Base-by-base conservation (phyloP, 495 filamentous ascomycete genomes). In the Tricharina praecox region DNA sequence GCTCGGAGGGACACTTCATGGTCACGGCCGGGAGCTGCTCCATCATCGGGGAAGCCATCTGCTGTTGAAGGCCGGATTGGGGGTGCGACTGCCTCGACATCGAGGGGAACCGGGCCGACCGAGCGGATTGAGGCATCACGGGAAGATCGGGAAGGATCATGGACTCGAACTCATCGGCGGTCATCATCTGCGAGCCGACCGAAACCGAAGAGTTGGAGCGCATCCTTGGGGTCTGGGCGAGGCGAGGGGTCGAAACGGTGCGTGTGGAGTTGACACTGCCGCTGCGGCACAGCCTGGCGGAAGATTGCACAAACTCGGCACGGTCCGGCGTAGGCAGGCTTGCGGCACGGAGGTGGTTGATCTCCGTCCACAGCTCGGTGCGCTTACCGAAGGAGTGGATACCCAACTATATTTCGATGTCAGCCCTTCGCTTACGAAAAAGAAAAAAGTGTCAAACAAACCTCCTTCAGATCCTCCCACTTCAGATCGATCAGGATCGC, bases 321-420 rank as follows among this genome's bases (percentile, higher is more conserved):
- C 59, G 58, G 20, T 52, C 53, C n/a, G 70, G 71, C 45, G 74
- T 71, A n/a, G 66, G 59, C 35, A 67, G 64, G 26, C 72, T 70
- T 50, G 70, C 78, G 47, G 75, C 73, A 34, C 79, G 71, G 10
- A 93, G 72, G 7, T 68, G 63, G 53, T 79, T 72, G 47, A 96
- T 93, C 50, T 81, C 79, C 52, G 76, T 75, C 86, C 92, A 93
- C 0, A 97, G 56, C 50, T 72, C 74, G 44, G 85, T 85, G 18
- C 90, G 75, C 53, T 88, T 85, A 13, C 90, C 90, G 64, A 95
- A 95, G 0, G 90, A 95, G n/a, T 71, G 65, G 50, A 97, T 92
- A 18, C 81, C 81, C 3, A 95, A 76, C 64, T 59, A 23, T 35
- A 44, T 20, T n/a, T 50, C 23, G 47, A 49, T 18, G 36, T 46